Base-by-base conservation (phyloP, 306 rosid genomes). In the Aeschynomene evenia region DNA sequence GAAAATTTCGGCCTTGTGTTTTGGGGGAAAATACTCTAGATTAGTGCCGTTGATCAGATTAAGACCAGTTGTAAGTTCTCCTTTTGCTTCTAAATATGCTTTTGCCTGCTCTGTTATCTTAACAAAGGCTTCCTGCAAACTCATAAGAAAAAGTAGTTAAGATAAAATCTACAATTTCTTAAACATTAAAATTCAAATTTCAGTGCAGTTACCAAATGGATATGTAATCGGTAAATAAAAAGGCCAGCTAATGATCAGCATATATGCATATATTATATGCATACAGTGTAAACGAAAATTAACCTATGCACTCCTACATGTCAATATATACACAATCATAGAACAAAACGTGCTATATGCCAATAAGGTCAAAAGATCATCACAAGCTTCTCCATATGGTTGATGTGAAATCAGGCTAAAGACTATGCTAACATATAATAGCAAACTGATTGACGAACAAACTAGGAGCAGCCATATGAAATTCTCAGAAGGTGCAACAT, bases 91-190 rank as follows among this genome's bases (percentile, higher is more conserved):
- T 82, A 95, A 51, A 72, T 87, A 83, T 23, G 99, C 99, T 83
- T 89, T 89, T 13, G 95, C 97, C 75, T 95, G 99, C 83, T 95
- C 99, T 68, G 91, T 82, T 72, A 95, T 95, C 91, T 95, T 95
- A 68, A 89, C 90, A 77, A 95, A 95, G 56, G 99, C 99, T 80
- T 95, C 99, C 99, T 95, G 85, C 68, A 85, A 82, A 53, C 74
- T 78, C 79, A 68, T 68, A 61, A 62, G 10, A 80, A 40, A 79
- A 58, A 76, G 72, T 58, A 53, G 53, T 70, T 82, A 52, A 83
- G 74, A 81, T 72, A 24, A 71, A 33, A 9, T 21, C 34, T 50
- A 63, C 43, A 68, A 3, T 4, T 71, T 63, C 60, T 58, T 52
- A 53, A 66, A 21, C 24, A 54, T 29, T 46, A 70, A 48, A 54